These are phyloP conservation scores for Thalassiosira hispida DNA, from an alignment of 352 stramenopile genomes.

Conservation along the genomic window DNA sequence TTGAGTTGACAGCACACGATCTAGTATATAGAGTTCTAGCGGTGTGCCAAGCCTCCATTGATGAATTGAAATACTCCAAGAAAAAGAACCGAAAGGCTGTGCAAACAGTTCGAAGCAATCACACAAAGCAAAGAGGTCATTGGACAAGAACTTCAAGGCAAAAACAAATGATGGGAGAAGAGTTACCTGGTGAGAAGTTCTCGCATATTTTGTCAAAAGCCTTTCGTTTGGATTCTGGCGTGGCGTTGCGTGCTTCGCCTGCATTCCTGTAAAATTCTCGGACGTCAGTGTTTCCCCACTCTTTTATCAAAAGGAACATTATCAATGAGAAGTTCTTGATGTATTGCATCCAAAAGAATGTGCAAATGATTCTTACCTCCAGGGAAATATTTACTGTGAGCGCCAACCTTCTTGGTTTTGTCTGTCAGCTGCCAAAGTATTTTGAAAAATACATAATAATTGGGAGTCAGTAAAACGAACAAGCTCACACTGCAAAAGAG, in stretches of 20 bases:
- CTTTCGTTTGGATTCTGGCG: constrained; percentile 57
- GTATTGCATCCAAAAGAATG: background rate
- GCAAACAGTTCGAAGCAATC: constrained; percentile 83
- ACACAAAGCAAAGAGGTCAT: constrained; percentile 43
- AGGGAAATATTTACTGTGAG: constrained; percentile 94
- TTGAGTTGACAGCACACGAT: constrained; percentile 95
- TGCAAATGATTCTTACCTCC: constrained; percentile 49
- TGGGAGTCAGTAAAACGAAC: no score
- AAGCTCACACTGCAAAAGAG: no score
- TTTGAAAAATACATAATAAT: no score
- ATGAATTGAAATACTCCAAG: constrained; percentile 95
- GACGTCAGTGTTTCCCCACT: constrained; percentile 91
- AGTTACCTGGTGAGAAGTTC: constrained; percentile 92
- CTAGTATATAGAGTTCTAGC: constrained; percentile 94
- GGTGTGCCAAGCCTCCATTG: constrained; percentile 91
- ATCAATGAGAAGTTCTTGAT: background rate
- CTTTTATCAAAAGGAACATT: constrained; percentile 36
- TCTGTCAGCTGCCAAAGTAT: no score
- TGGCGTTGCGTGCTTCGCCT: constrained; percentile 83
- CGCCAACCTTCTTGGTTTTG: constrained; percentile 58
- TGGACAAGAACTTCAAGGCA: background rate
- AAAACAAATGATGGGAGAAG: background rate
- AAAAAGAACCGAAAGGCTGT: constrained; percentile 96
- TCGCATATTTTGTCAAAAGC: constrained; percentile 91
- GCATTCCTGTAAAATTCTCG: constrained; percentile 36